These are phyloP conservation scores for Omphalea diandra DNA, from an alignment of 441 rosid genomes.

Conservation along the genomic window DNA sequence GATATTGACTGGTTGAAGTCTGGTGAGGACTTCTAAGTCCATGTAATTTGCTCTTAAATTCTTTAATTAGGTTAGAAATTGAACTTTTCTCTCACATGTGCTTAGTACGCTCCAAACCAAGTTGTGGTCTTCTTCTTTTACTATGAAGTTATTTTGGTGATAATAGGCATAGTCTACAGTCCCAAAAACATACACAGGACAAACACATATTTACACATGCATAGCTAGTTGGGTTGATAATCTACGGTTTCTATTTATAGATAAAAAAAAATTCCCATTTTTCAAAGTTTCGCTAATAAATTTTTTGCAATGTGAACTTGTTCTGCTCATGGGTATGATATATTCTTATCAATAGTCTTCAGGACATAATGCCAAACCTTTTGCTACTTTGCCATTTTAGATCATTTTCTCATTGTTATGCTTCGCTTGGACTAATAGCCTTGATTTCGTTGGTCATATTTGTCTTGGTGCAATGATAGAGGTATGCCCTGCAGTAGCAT, in stretches of 20 bases:
- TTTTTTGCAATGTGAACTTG: background rate
- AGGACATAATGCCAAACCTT: background rate
- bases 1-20: slow-evolving; percentile 85
- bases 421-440: background rate
- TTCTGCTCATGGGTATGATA: background rate
- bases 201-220: background rate
- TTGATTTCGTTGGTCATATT: background rate
- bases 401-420: slow-evolving; percentile 2
- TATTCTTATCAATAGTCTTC: background rate
- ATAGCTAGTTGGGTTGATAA: background rate
- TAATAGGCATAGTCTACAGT: background rate
- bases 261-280: background rate
- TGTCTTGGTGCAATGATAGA: background rate
- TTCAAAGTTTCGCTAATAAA: background rate
- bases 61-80: background rate
- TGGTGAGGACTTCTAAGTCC: slow-evolving; percentile 37
- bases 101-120: background rate
- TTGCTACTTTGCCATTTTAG: background rate
- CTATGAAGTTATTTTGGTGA: background rate
- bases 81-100: background rate
- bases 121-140: background rate
- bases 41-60: background rate
- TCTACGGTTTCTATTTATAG: background rate
- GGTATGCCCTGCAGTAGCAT: background rate
- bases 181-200: background rate